These are phyloP conservation scores for Pseudocercospora vitis DNA, from an alignment of 2,329 filamentous ascomycete species.

Conservation along the genomic window DNA sequence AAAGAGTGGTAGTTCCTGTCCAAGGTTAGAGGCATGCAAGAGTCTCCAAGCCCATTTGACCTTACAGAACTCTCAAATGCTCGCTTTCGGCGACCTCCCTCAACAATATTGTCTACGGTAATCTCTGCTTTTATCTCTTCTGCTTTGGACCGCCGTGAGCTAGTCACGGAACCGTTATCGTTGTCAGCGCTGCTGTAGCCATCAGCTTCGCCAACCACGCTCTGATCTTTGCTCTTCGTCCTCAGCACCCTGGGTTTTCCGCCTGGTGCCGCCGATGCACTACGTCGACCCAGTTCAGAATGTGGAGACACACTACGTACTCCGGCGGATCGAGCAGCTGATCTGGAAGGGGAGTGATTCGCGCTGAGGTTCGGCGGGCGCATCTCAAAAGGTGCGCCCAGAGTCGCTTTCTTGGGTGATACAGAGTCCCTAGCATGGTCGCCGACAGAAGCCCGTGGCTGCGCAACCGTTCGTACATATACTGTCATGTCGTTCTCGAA, in stretches of 20 bases:
- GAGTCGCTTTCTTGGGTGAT: constrained; percentile 56
- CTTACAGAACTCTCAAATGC: constrained; percentile 96
- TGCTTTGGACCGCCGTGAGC: constrained; percentile 71
- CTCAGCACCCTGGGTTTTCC: constrained; percentile 57
- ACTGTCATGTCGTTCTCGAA: constrained; percentile 89
- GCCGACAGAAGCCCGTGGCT: constrained; percentile 23
- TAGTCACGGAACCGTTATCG: constrained; percentile 69
- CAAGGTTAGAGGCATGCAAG: constrained; percentile 22
- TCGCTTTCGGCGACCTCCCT: constrained; percentile 91
- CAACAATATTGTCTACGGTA: constrained; percentile 96
- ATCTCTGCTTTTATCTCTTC: constrained; percentile 96
- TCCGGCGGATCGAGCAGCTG: constrained; percentile 68
- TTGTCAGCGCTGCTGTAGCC: constrained; percentile 87
- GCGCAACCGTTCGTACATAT: constrained; percentile 65
- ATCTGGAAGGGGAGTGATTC: constrained; percentile 64
- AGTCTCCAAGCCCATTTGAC: constrained; percentile 28
- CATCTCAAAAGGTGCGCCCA: constrained; percentile 66
- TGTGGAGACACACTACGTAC: constrained; percentile 78
- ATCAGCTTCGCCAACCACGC: constrained; percentile 58
- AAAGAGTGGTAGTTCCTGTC: constrained; percentile 89
- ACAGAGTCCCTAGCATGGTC: constrained; percentile 33
- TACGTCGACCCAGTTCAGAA: constrained; percentile 68
- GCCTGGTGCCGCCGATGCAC: constrained; percentile 70
- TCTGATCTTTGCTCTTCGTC: constrained; percentile 54
- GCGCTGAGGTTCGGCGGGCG: constrained; percentile 59